Conservation (phyloP, 1,284 basidiomycete genomes). For the Apiotrichum brassicae region DNA sequence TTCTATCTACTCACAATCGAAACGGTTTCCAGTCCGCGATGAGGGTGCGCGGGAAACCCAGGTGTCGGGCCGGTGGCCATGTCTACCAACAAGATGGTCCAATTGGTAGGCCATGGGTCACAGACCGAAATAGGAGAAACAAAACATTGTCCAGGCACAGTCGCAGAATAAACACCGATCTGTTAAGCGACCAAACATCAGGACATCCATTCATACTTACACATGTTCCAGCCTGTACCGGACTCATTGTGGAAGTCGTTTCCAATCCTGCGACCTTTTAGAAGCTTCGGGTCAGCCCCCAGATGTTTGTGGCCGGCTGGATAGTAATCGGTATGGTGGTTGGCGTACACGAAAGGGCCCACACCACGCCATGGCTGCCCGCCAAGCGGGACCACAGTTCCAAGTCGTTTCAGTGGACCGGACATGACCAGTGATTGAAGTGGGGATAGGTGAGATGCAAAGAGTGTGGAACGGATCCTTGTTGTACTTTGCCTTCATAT, state of each 20-base stretch:
- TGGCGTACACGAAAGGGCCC: conserved; percentile 13
- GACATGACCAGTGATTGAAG: background rate
- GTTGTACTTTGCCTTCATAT: no score
- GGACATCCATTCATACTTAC: no score
- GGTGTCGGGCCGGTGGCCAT: conserved; percentile 7
- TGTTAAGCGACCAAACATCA: no score
- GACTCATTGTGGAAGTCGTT: conserved; percentile 7
- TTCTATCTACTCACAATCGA: conserved; percentile 2
- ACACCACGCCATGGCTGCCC: conserved; percentile 3
- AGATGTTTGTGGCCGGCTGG: conserved; percentile 4
- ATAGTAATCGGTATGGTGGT: conserved; percentile 13
- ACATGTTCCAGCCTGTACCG: conserved; percentile 15
- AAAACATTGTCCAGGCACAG: no score
- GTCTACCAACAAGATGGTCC: no score
- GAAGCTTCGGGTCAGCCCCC: conserved; percentile 2
- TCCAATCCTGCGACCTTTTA: conserved; percentile 11
- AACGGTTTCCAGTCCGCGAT: conserved; percentile 12
- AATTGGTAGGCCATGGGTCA: no score
- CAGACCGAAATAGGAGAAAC: no score
- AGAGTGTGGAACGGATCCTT: no score
- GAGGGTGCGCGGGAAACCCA: conserved; percentile 17
- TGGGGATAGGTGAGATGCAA: no score
- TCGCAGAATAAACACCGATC: no score
- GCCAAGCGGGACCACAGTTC: background rate
- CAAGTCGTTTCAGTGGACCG: background rate